Conservation (phyloP, 331 rosid genomes). For the Rosa hybrid region DNA sequence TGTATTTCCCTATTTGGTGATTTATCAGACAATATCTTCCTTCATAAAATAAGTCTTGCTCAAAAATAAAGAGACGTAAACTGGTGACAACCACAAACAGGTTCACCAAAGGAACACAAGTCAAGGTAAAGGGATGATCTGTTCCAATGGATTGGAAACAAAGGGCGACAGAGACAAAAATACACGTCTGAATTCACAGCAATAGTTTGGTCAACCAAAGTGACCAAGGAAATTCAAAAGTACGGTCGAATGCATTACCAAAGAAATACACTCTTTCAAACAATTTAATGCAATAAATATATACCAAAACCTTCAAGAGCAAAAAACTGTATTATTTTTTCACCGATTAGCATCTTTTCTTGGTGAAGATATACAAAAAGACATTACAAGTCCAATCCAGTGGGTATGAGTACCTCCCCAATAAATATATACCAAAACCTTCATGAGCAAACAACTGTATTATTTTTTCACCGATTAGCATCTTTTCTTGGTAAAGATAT, state of each 20-base stretch:
- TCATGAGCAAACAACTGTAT: background rate
- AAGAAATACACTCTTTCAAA: background rate
- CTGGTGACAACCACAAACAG: background rate
- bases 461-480: background rate
- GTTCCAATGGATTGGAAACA: background rate
- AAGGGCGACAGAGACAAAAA: background rate
- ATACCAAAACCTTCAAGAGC: background rate
- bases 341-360: background rate
- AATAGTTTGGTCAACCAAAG: background rate
- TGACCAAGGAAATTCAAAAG: background rate
- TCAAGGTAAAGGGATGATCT: background rate
- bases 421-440: background rate
- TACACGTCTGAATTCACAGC: background rate
- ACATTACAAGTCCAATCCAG: background rate
- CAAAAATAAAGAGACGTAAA: background rate
- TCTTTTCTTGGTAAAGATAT: background rate
- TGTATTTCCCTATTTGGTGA: background rate
- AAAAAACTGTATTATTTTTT: background rate
- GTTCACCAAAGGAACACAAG: background rate
- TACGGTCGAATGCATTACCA: background rate
- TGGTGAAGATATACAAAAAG: background rate
- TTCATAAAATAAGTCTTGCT: background rate
- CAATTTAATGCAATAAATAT: background rate
- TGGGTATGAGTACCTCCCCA: background rate
- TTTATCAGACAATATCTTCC: background rate